Evolutionary conservation across 2,329 filamentous ascomycete genomes (phyloP).

Genomic region (Lachnum nothofagi): DNA sequence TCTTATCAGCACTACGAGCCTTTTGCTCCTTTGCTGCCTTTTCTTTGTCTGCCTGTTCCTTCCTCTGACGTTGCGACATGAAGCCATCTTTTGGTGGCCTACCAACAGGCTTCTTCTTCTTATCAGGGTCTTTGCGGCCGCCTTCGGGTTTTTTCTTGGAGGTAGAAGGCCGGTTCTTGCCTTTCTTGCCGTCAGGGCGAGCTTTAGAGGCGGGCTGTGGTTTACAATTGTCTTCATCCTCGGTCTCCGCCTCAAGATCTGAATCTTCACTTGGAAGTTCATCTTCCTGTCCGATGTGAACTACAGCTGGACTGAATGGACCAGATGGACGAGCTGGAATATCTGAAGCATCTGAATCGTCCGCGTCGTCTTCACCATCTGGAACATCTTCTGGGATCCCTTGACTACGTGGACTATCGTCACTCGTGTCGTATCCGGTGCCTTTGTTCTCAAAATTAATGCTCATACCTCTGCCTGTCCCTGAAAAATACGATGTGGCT

Average conservation of each 20-base stretch:
- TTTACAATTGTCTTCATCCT: slow-evolving; percentile 32
- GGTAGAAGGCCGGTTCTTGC: no score
- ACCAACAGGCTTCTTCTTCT: slow-evolving; percentile 61
- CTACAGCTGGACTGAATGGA: no score
- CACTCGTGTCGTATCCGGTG: slow-evolving; percentile 40
- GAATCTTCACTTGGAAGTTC: no score
- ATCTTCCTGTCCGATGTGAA: no score
- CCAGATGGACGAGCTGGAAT: no score
- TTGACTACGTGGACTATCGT: no score
- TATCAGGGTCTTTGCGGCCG: slow-evolving; percentile 26
- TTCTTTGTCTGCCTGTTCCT: slow-evolving; percentile 47
- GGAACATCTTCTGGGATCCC: slow-evolving; percentile 27
- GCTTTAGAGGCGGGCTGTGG: slow-evolving; percentile 6
- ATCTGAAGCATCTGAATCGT: slow-evolving; percentile 25
- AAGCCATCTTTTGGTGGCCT: slow-evolving; percentile 76
- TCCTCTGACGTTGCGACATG: slow-evolving; percentile 75
- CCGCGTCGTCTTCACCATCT: slow-evolving; percentile 23
- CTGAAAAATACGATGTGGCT: slow-evolving; percentile 48
- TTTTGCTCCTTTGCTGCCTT: slow-evolving; percentile 29
- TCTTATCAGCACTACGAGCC: slow-evolving; percentile 48
- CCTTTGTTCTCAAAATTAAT: slow-evolving; percentile 64
- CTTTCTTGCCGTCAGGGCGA: neutral
- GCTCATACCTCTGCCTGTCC: slow-evolving; percentile 65
- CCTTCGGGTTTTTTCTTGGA: neutral
- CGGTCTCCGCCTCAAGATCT: no score